Base-by-base conservation (phyloP, 768 basidiomycete genomes). In the Boletellus ananiceps region DNA sequence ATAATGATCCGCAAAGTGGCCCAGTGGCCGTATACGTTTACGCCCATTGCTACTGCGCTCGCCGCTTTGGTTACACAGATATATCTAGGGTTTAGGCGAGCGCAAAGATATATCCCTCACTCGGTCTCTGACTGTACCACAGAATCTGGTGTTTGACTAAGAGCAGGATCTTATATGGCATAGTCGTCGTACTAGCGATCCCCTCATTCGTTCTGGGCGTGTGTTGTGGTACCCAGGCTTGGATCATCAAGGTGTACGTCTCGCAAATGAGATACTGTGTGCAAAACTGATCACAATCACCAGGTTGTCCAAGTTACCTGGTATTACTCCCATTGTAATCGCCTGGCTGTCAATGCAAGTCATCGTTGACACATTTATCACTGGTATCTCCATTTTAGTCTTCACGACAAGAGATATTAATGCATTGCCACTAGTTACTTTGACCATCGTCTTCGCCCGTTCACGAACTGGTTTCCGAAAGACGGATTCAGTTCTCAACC, bases 1-100 rank as follows among this genome's bases (percentile, higher is more conserved):
- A 56, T 12, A 3, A 40, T 15, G 0, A 8, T 1, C 31, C 4
- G 2, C 35, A 2, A 55, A 77, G 75, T 60, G 37, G 68, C 70
- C 38, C 62, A 62, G 25, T 80, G 78, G 77, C 74, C 73, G 4
- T 75, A 78, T 35, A 71, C 74, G 3, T 76, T 79, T 50, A 80
- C 78, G 0, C 74, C 78, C 5, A 62, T 71, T 16, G 75, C 73
- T 5, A 77, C 73, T 5, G 64, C 76, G 2, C 55, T 76, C 2
- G 71, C 75, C 13, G 78, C 77, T 0, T 57, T 79, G n/a, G 65
- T 78, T 18, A 76, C 78, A 0, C 79, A 80, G 51, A 48, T 64
- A 34, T 79, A 77, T 62, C 65, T 80, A 33, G 72, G 67, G 3
- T 67, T 74, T 11, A 29, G 29, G 29, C 11, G 29, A 29, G 29